Evolutionary conservation across 2,329 filamentous ascomycete species (phyloP), one percentile per base, ranked within the genome.

Genomic region (Colletotrichum cuscutae): DNA sequence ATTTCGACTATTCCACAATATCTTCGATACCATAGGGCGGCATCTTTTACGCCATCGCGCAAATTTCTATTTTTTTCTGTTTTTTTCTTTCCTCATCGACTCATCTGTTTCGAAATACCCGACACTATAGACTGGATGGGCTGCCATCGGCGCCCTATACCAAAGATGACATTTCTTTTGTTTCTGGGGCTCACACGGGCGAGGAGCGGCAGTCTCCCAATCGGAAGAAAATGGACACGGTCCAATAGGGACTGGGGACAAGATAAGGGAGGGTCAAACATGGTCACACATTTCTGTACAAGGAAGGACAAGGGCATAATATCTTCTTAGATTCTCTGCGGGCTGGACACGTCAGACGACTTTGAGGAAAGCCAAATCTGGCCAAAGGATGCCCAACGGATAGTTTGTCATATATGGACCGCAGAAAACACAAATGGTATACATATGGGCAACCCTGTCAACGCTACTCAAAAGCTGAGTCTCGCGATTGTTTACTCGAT

Each of bases 11-110:
- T 74, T 75, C 72, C 35, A 65, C 65, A 71, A 70, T 74, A 69
- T 71, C 62, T 71, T 74, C 74, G 72, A 75, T 75, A 75, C 74
- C 74, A 75, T 24, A 68, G 62, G 60, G 64, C 68, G 65, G 72
- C 53, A 64, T 46, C 35, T 37, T 30, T 54, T 65, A 60, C 65
- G 72, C 58, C 63, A 62, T 71, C 60, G 72, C 74, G 59, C 64
- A 67, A n/a, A 74, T 66, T 35, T 68, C 32, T 68, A 64, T 64
- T 46, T 72, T 13, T 35, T 69, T 72, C 65, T 37, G 37, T 46
- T 60, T 49, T 68, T 52, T 68, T 56, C 62, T 63, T 65, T 64
- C 37, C 26, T 37, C 63, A 57, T 71, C 56, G 64, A 71, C 57
- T 72, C 60, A 68, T 57, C 68, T 71, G 64, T 72, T 75, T 68